These are phyloP conservation scores for Dichotomocladium elegans DNA, from an alignment of 371 early-diverging fungal genomes.

Conservation along the genomic window DNA sequence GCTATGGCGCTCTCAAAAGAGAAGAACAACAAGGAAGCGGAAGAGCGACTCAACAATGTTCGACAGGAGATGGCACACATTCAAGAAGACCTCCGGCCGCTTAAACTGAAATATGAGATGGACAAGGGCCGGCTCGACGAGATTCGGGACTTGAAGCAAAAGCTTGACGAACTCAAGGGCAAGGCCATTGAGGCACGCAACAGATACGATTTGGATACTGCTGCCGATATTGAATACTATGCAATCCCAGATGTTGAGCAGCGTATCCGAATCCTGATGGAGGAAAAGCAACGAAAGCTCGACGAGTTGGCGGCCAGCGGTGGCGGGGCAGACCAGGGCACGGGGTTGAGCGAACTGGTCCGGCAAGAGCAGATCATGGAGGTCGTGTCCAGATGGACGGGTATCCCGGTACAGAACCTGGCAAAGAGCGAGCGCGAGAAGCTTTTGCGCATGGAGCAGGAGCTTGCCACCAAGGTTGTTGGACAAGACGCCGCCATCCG, in stretches of 20 bases:
- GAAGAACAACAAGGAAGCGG: slow-evolving; percentile 76
- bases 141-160: slow-evolving; percentile 80
- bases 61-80: slow-evolving; percentile 81
- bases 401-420: slow-evolving; percentile 82
- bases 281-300: slow-evolving; percentile 56
- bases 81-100: slow-evolving; percentile 82
- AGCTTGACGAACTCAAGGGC: slow-evolving; percentile 80
- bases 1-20: slow-evolving; percentile 91
- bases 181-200: slow-evolving; percentile 88
- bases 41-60: slow-evolving; percentile 74
- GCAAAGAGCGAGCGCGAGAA: slow-evolving; percentile 79
- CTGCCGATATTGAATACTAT: slow-evolving; percentile 85
- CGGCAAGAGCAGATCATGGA: slow-evolving; percentile 84
- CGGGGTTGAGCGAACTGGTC: slow-evolving; percentile 74
- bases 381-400: slow-evolving; percentile 86
- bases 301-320: slow-evolving; percentile 47
- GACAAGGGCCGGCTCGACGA: slow-evolving; percentile 86
- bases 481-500: slow-evolving; percentile 85
- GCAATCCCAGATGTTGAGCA: slow-evolving; percentile 82
- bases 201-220: slow-evolving; percentile 67
- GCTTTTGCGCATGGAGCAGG: slow-evolving; percentile 76
- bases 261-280: slow-evolving; percentile 55
- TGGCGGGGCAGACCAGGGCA: slow-evolving; percentile 23
- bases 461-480: slow-evolving; percentile 68
- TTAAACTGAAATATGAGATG: slow-evolving; percentile 81